Evolutionary conservation across 2,329 filamentous ascomycete species (phyloP), one percentile per base, ranked within the genome.

Genomic region (Phialophora tarda): DNA sequence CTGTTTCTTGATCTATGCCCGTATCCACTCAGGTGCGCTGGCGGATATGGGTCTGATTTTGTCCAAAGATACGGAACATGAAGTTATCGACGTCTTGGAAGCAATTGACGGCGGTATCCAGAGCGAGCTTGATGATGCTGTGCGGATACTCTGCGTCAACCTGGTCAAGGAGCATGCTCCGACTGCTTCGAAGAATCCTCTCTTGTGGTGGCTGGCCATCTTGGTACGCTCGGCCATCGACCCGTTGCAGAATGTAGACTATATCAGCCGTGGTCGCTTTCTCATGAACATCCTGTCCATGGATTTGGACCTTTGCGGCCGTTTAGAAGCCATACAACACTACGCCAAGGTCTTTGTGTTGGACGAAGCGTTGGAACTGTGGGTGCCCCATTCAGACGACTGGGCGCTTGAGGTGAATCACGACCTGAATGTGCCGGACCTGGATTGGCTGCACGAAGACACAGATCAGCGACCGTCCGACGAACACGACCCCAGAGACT

Each of bases 181-280:
- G 12, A 51, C 47, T 24, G 47, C 47, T 51, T 51, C 47, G 21
- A 26, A 26, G 24, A 51, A 51, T 17, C 47, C 47, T 51, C 21
- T 51, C 23, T 26, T 51, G 21, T 51, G 47, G 47, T 51, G 47
- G 47, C 47, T 51, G 7, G 14, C 47, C 24, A 7, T 51, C 5
- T 51, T 51, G 47, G 47, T 51, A 24, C 47, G 47, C 21, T 51
- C 47, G 47, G 47, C 47, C 21, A 51, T 51, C 12, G 47, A 51
- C n/a, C 21, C 47, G 17, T 50, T 50, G 23, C 47, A 50, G 21
- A 21, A 51, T 26, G 10, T 26, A 21, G 47, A 51, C 47, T 26
- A 51, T 51, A 24, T 51, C 47, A 51, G 47, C 21, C 47, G 47
- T 14, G 47, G 47, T 51, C 24, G 47, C n/a, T 51, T 51, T 51